These are phyloP conservation scores for Rhodotorula babjevae DNA, from an alignment of 768 basidiomycete species.

Conservation along the genomic window DNA sequence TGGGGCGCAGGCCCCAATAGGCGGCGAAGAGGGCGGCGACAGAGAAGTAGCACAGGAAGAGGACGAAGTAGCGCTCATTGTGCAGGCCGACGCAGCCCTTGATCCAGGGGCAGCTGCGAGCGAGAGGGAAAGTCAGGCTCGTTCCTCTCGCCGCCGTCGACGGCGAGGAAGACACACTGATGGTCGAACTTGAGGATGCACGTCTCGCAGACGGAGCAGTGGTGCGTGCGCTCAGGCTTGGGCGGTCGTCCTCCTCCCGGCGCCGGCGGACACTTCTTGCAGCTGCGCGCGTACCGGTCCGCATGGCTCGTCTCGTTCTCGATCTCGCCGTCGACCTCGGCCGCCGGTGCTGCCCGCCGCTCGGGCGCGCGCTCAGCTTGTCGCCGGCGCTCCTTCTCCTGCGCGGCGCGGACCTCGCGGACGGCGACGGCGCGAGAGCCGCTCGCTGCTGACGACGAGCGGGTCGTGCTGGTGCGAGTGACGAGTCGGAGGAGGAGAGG, in stretches of 20 bases:
- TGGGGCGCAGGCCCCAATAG: slow-evolving; percentile 61
- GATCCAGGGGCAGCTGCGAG: slow-evolving; percentile 48
- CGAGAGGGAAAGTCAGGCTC: not conserved
- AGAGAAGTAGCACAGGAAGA: slow-evolving; percentile 91
- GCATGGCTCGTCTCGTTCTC: not conserved
- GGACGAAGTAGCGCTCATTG: slow-evolving; percentile 90
- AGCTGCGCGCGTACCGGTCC: slow-evolving; percentile 16
- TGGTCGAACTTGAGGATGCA: slow-evolving; percentile 44
- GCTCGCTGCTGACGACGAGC: not conserved
- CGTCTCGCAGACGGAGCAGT: slow-evolving; percentile 39
- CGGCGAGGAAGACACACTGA: slow-evolving; percentile 36
- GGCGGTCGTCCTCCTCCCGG: slow-evolving; percentile 6
- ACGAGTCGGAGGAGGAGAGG: not conserved
- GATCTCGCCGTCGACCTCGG: not conserved
- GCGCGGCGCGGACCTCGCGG: slow-evolving; percentile 10
- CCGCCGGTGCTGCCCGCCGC: not conserved
- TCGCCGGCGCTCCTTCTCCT: slow-evolving; percentile 1
- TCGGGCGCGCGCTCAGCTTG: not conserved
- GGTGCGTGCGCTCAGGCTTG: slow-evolving; percentile 44
- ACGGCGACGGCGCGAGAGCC: not conserved
- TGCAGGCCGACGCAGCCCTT: slow-evolving; percentile 75
- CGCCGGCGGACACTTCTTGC: slow-evolving; percentile 36
- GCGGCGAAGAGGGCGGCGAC: slow-evolving; percentile 62
- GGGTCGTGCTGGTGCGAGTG: not conserved
- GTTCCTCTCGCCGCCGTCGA: too few species aligned